These are phyloP conservation scores for Pugionium cornutum DNA, from an alignment of 345 rosid species.

Conservation along the genomic window DNA sequence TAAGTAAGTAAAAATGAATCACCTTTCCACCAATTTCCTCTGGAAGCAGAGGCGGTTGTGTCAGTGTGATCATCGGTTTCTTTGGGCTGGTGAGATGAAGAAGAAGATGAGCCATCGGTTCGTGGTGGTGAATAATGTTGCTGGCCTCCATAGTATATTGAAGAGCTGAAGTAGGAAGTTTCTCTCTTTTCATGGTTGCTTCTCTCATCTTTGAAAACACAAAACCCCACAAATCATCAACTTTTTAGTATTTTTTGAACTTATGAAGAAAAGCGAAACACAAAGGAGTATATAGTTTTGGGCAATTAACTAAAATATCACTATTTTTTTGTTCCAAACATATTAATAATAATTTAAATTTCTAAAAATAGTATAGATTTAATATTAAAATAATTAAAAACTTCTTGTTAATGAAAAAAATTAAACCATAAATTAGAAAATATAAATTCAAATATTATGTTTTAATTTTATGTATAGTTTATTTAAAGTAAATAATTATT, in stretches of 20 bases:
- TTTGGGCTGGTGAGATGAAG: constrained; percentile 26
- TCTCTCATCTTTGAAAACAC: constrained; percentile 31
- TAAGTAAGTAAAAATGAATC: background rate
- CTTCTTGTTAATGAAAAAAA: too few relatives aligned
- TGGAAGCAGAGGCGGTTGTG: constrained; percentile 54
- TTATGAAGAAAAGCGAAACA: background rate
- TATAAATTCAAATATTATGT: too few relatives aligned
- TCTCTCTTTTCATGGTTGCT: constrained; percentile 45
- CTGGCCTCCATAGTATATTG: constrained; percentile 91
- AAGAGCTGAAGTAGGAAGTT: constrained; percentile 71
- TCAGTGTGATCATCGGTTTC: constrained; percentile 41
- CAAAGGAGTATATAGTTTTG: background rate
- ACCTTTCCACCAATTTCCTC: constrained; percentile 99
- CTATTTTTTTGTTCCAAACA: too few relatives aligned
- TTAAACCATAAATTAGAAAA: too few relatives aligned
- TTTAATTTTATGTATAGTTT: too few relatives aligned
- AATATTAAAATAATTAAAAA: too few relatives aligned
- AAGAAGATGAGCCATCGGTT: constrained; percentile 31
- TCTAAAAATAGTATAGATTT: too few relatives aligned
- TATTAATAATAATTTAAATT: too few relatives aligned
- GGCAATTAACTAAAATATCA: too few relatives aligned
- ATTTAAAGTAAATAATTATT: too few relatives aligned
- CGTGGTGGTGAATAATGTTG: constrained; percentile 71
- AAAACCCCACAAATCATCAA: constrained; percentile 2
- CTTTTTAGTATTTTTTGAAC: background rate